Evolutionary conservation across 1,284 basidiomycete species (phyloP), one percentile per base, ranked within the genome.

Genomic region (Cerioporus squamosus): DNA sequence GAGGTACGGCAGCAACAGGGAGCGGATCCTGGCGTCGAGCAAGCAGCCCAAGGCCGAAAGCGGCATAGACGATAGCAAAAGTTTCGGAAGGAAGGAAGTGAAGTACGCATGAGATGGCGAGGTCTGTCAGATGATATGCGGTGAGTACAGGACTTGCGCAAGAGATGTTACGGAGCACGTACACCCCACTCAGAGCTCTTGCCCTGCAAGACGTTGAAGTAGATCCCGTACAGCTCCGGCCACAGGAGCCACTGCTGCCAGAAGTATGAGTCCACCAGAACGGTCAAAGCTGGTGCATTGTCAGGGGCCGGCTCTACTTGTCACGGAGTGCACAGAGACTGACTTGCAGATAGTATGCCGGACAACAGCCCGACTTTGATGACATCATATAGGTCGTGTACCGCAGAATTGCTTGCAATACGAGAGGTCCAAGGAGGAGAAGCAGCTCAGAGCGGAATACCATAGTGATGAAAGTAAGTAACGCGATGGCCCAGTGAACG

Each of bases 151-250:
- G 22, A 24, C 7, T 14, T 39, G 40, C 18, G 9, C n/a, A n/a
- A n/a, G 17, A n/a, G 23, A 20, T 26, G 22, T 26, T 4, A 18
- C 31, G 18, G 26, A 24, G 52, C 23, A 81, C 90, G 73, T 72
- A 96, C 91, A 62, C 97, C 97, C 97, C 97, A 99, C 24, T 97
- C 87, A 0, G 87, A 78, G 46, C 91, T 90, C 70, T 97, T 93
- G 22, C 95, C 94, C 70, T 94, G 75, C 17, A 90, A 78, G 23
- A 98, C 86, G 69, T 99, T 99, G 79, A 95, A 99, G 62, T 90
- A 85, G 20, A 96, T 66, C 1, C 87, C 85, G 5, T 85, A 78
- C 17, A 94, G 77, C 70, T 99, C 97, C 0, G 97, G 97, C 95
- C 95, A 98, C 1, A 95, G 70, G 7, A 83, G 78, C 68, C 78